Evolutionary conservation across 495 filamentous ascomycete genomes (phyloP).

Genomic region (Hypomontagnella submonticulosa): DNA sequence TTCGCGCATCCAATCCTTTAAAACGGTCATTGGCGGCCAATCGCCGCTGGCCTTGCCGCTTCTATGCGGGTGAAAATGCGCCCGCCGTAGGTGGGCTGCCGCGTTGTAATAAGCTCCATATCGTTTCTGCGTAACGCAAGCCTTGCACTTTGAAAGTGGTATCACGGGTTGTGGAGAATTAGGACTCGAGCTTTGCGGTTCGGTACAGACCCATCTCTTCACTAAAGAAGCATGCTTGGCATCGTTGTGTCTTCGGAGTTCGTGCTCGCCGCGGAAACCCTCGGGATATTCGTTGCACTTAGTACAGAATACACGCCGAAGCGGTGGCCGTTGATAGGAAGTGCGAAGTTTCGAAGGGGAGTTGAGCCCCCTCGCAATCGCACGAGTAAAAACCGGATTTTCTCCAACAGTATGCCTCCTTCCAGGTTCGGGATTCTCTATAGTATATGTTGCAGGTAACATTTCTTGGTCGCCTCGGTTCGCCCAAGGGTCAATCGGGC

Average conservation of each 20-base stretch:
- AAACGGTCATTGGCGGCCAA: constrained; percentile 82
- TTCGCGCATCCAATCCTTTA: constrained; percentile 89
- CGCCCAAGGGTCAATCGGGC: constrained; percentile 55
- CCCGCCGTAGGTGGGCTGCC: constrained; percentile 88
- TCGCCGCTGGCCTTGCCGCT: constrained; percentile 90
- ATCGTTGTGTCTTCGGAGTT: constrained; percentile 87
- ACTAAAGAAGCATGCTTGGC: constrained; percentile 78
- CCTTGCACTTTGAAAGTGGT: constrained; percentile 84
- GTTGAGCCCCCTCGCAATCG: constrained; percentile 50
- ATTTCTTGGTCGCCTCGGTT: constrained; percentile 41
- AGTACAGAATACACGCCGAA: constrained; percentile 80
- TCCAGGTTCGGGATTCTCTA: constrained; percentile 49
- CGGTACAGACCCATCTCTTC: constrained; percentile 82
- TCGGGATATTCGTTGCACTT: constrained; percentile 84
- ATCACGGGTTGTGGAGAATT: constrained; percentile 69
- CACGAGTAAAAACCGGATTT: constrained; percentile 56
- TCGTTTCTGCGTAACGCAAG: constrained; percentile 79
- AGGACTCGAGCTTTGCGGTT: constrained; percentile 52
- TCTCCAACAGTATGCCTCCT: constrained; percentile 62
- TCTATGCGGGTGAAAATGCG: constrained; percentile 82
- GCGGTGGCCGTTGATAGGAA: constrained; percentile 78
- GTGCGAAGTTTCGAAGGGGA: constrained; percentile 70
- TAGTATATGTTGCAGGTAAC: constrained; percentile 47
- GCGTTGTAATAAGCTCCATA: constrained; percentile 99
- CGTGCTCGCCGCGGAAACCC: constrained; percentile 94